Evolutionary conservation across 2,329 filamentous ascomycete species (phyloP).

Genomic region (Harringtonia lauricola): DNA sequence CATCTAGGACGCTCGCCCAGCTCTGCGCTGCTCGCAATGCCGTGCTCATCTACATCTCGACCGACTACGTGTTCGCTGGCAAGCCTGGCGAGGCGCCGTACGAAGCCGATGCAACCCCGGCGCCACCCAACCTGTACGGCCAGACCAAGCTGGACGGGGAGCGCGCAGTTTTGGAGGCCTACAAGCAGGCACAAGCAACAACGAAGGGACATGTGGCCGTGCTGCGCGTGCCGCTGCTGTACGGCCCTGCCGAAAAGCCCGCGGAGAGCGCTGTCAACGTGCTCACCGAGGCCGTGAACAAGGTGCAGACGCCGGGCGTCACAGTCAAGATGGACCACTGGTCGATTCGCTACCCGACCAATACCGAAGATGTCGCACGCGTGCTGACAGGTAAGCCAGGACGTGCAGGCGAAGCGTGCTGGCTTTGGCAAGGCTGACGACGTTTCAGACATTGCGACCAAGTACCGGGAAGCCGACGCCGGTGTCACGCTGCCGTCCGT

Average conservation of each 20-base stretch:
- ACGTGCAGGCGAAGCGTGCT: neutral
- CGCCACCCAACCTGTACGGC: slow-evolving; percentile 67
- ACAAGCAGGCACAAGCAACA: slow-evolving; percentile 21
- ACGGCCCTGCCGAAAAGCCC: slow-evolving; percentile 60
- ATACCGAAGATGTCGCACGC: slow-evolving; percentile 75
- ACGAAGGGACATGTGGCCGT: slow-evolving; percentile 52
- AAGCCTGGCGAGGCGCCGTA: slow-evolving; percentile 75
- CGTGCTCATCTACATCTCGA: slow-evolving; percentile 68
- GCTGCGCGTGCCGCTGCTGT: slow-evolving; percentile 73
- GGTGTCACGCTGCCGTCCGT: slow-evolving; percentile 50
- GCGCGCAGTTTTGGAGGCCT: slow-evolving; percentile 54
- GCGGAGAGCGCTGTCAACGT: slow-evolving; percentile 76
- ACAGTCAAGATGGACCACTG: slow-evolving; percentile 76
- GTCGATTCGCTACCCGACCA: slow-evolving; percentile 75
- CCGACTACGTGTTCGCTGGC: slow-evolving; percentile 72
- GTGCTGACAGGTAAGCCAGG: slow-evolving; percentile 28
- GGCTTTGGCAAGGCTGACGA: neutral
- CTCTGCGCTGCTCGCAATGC: slow-evolving; percentile 51
- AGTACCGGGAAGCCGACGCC: slow-evolving; percentile 47
- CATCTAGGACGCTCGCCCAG: slow-evolving; percentile 54
- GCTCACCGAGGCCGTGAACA: slow-evolving; percentile 66
- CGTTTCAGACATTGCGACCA: slow-evolving; percentile 54
- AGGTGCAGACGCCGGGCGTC: slow-evolving; percentile 51
- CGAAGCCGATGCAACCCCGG: slow-evolving; percentile 47
- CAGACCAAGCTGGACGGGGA: slow-evolving; percentile 52